Evolutionary conservation across 352 stramenopile genomes (phyloP).

Genomic region (Phytophthora tubulina): DNA sequence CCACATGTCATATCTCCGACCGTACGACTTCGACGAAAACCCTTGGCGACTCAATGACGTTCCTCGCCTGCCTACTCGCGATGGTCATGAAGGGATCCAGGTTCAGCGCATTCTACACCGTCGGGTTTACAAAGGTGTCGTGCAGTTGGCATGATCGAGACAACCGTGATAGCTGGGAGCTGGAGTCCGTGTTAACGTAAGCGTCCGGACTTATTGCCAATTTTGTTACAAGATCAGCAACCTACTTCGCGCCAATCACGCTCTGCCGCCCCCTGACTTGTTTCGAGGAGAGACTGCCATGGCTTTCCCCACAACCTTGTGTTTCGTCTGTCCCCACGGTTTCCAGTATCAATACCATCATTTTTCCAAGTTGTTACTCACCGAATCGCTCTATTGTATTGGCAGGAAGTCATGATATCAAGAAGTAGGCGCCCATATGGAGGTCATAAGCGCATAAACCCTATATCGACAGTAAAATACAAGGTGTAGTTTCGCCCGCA

Average conservation of each 20-base stretch:
- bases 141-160: background rate
- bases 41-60: conserved; percentile 7
- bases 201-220: background rate
- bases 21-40: conserved; percentile 24
- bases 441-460: too few species aligned
- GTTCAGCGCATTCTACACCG: background rate
- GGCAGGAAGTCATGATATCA: too few species aligned
- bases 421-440: too few species aligned
- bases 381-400: background rate
- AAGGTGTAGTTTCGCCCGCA: too few species aligned
- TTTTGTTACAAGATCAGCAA: background rate
- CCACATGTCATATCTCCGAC: conserved; percentile 17
- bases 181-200: background rate
- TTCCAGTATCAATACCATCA: background rate
- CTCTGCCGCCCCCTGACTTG: background rate
- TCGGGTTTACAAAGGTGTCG: background rate
- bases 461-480: too few species aligned
- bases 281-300: background rate
- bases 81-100: background rate
- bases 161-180: background rate
- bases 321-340: background rate
- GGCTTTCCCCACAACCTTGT: background rate
- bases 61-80: background rate
- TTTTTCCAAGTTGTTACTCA: background rate
- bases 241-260: background rate